A percentile compares a stretch with the other conserved stretches of the same genome.
phyloP scores from a whole-genome alignment of 2,329 filamentous ascomycete species.

The Pezicula neosporulosa region DNA sequence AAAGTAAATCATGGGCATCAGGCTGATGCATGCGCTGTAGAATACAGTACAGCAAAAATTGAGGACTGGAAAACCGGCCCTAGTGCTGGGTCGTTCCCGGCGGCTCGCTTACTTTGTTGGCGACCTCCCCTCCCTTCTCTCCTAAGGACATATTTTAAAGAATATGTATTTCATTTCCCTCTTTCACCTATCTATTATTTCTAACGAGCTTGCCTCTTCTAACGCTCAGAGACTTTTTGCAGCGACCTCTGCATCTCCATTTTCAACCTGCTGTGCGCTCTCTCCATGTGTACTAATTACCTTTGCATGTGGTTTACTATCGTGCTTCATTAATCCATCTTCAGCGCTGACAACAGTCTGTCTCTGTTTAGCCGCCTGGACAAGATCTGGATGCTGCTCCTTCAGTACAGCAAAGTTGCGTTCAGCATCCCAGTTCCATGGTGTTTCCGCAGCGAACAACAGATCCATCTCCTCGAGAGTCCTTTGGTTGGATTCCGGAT shows the following conservation, averaged over 20 bases:
- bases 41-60: too few relatives aligned
- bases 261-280: neutral
- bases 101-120: too few relatives aligned
- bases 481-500: slow-evolving; percentile 70
- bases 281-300: neutral
- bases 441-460: slow-evolving; percentile 62
- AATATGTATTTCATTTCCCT: too few relatives aligned
- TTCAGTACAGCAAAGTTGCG: slow-evolving; percentile 59
- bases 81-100: too few relatives aligned
- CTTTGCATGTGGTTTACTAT: neutral
- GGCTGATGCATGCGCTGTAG: too few relatives aligned
- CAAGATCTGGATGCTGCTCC: slow-evolving; percentile 52
- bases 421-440: slow-evolving; percentile 71
- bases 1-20: too few relatives aligned
- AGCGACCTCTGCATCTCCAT: neutral
- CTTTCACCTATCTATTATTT: too few relatives aligned
- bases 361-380: slow-evolving; percentile 28
- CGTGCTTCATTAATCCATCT: neutral
- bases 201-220: too few relatives aligned
- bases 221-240: too few relatives aligned
- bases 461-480: slow-evolving; percentile 75
- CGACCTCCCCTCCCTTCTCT: too few relatives aligned
- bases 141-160: too few relatives aligned
- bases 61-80: too few relatives aligned
- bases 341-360: neutral